These are phyloP conservation scores for Daldinia loculata DNA, from an alignment of 495 filamentous ascomycete species.

Conservation along the genomic window DNA sequence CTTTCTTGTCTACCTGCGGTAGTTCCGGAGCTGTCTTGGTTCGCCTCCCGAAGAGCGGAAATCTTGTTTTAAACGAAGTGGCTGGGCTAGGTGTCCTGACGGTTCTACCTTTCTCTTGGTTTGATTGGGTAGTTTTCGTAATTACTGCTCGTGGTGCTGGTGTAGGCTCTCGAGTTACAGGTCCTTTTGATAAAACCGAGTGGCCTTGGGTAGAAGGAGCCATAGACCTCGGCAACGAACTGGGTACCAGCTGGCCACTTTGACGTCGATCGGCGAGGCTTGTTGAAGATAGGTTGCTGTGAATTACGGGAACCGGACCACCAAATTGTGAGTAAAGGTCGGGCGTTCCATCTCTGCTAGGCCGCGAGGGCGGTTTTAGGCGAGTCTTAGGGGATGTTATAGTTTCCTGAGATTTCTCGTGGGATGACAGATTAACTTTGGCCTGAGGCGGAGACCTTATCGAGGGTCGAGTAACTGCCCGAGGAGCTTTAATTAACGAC, in stretches of 20 bases:
- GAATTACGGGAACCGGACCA: constrained; percentile 73
- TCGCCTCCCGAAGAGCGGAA: constrained; percentile 79
- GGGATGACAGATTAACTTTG: constrained; percentile 37
- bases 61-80: constrained; percentile 60
- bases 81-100: constrained; percentile 60
- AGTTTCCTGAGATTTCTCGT: constrained; percentile 37
- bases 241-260: constrained; percentile 50
- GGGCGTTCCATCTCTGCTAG: constrained; percentile 83
- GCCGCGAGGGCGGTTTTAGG: constrained; percentile 63
- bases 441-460: constrained; percentile 46
- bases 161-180: constrained; percentile 51
- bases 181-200: constrained; percentile 40
- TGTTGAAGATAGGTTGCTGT: constrained; percentile 74
- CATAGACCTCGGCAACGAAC: constrained; percentile 43
- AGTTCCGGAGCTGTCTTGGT: constrained; percentile 70
- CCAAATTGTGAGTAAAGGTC: constrained; percentile 66
- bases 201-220: constrained; percentile 43
- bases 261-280: constrained; percentile 56
- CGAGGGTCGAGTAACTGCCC: constrained; percentile 42
- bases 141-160: constrained; percentile 48
- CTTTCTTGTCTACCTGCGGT: constrained; percentile 58
- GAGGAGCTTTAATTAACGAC: constrained; percentile 45
- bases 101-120: constrained; percentile 48
- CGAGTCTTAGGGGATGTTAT: constrained; percentile 46
- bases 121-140: constrained; percentile 26